Conservation (phyloP, 2,329 filamentous ascomycete genomes). For the Aspergillus hortae region DNA sequence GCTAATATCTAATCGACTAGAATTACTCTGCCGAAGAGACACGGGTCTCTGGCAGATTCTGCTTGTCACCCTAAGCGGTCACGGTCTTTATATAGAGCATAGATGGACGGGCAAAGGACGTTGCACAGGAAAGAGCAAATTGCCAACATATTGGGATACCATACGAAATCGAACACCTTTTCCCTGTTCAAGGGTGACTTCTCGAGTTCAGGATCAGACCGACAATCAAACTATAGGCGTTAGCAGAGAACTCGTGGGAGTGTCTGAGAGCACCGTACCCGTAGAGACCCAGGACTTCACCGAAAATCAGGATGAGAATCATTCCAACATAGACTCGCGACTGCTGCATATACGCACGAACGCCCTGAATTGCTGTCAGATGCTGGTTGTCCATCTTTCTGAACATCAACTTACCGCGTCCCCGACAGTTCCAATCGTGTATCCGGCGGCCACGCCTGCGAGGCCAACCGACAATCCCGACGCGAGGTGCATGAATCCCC, state of each 20-base stretch:
- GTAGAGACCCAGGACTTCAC: slow-evolving; percentile 93
- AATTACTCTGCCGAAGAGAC: neutral
- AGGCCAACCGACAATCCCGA: slow-evolving; percentile 88
- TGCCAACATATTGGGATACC: slow-evolving; percentile 9
- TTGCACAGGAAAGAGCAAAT: slow-evolving; percentile 1
- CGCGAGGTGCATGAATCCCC: slow-evolving; percentile 89
- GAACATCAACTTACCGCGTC: slow-evolving; percentile 62
- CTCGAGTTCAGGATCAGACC: slow-evolving; percentile 87
- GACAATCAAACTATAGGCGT: slow-evolving; percentile 70
- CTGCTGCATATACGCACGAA: slow-evolving; percentile 94
- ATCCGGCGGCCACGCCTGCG: slow-evolving; percentile 88
- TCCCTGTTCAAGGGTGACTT: slow-evolving; percentile 33
- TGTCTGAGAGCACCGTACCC: slow-evolving; percentile 60
- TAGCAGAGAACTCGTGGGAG: slow-evolving; percentile 17
- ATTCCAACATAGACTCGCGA: slow-evolving; percentile 96
- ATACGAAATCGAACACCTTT: neutral
- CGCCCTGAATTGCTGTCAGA: slow-evolving; percentile 52
- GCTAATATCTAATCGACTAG: neutral
- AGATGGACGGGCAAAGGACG: neutral
- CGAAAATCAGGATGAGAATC: slow-evolving; percentile 98
- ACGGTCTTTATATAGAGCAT: slow-evolving; percentile 5
- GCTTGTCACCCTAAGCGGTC: slow-evolving; percentile 3
- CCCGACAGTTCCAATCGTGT: slow-evolving; percentile 93
- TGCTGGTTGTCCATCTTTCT: neutral
- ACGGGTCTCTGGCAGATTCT: neutral